These are phyloP conservation scores for Postia placenta DNA, from an alignment of 768 basidiomycete genomes.

Conservation along the genomic window DNA sequence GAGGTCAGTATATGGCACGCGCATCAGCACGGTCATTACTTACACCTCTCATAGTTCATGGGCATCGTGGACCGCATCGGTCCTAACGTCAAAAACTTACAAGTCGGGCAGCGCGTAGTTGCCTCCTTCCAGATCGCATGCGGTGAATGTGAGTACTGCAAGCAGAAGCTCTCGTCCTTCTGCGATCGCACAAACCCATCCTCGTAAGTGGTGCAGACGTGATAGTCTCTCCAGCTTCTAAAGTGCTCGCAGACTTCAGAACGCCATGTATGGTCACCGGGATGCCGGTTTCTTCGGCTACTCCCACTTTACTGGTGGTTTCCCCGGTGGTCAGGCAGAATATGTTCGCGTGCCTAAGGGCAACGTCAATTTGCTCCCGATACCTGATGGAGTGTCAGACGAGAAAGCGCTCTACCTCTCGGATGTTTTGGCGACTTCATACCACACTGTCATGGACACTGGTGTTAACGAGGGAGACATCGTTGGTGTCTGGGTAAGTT, in stretches of 20 bases:
- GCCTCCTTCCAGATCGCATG: conserved; percentile 75
- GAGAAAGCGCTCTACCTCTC: conserved; percentile 55
- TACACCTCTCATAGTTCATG: conserved; percentile 41
- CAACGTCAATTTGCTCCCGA: conserved; percentile 62
- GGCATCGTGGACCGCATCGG: conserved; percentile 64
- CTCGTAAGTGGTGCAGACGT: conserved; percentile 38
- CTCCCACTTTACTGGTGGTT: conserved; percentile 68
- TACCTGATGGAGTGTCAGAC: conserved; percentile 60
- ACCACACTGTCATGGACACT: conserved; percentile 69
- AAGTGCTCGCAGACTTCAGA: conserved; percentile 32
- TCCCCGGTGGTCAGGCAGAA: conserved; percentile 72
- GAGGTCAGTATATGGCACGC: conserved; percentile 33
- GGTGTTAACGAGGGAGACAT: conserved; percentile 67
- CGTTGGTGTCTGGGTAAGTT: conserved; percentile 63
- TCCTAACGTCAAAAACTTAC: conserved; percentile 52
- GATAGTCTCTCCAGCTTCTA: no score
- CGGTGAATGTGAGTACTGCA: conserved; percentile 66
- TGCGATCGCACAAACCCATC: conserved; percentile 71
- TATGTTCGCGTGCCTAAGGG: conserved; percentile 69
- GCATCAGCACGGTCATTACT: not conserved
- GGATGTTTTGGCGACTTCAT: conserved; percentile 65
- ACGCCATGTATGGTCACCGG: conserved; percentile 57
- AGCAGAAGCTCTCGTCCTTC: conserved; percentile 65
- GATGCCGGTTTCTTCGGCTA: conserved; percentile 71
- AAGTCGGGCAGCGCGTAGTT: conserved; percentile 68